Evolutionary conservation across 148 eudicot species (phyloP).

Genomic region (Vaccinium vitisidaea): DNA sequence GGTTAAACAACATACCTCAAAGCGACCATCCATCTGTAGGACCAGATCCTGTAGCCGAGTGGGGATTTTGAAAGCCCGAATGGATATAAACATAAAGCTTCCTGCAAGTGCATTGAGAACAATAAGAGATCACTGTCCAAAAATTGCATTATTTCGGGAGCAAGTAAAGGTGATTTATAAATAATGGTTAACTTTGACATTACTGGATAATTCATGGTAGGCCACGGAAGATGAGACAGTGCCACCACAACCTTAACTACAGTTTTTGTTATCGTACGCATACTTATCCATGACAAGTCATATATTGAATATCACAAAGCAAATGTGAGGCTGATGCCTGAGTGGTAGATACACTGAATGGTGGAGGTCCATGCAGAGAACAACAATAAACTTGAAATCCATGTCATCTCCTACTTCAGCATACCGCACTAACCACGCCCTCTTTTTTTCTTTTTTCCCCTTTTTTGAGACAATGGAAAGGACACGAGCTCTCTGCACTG

Average conservation of each 20-base stretch:
- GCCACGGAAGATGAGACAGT: not conserved
- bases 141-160: not conserved
- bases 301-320: not conserved
- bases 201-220: not conserved
- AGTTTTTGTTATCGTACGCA: not conserved
- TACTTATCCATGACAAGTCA: not conserved
- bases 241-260: not conserved
- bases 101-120: constrained; percentile 9
- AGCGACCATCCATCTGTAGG: constrained; percentile 6
- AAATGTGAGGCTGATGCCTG: not conserved
- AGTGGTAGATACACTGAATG: not conserved
- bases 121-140: not conserved
- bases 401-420: not conserved
- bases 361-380: not conserved
- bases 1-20: constrained; percentile 12
- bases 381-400: not conserved
- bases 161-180: not conserved
- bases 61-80: not conserved
- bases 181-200: not conserved
- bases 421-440: not conserved
- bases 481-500: too few species aligned
- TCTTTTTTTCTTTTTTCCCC: too few species aligned
- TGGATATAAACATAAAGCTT: not conserved
- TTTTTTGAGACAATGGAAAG: too few species aligned
- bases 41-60: constrained; percentile 2